Evolutionary conservation across 495 filamentous ascomycete genomes (phyloP), one percentile per base, ranked within the genome.

Genomic region (Elasticomyces elasticus): DNA sequence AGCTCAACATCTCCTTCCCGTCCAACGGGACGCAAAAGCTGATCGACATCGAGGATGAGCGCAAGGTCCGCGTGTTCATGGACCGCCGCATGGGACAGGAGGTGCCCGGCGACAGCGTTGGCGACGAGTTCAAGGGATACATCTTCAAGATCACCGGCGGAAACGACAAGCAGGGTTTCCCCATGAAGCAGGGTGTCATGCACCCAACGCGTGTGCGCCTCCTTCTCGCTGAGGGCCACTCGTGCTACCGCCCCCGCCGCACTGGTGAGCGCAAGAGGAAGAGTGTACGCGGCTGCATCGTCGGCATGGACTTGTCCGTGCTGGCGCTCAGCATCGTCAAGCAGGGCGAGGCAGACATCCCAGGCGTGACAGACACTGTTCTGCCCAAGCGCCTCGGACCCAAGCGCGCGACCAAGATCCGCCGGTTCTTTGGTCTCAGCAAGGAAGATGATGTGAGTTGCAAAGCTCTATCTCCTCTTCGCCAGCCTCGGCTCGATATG

Each of bases 121-220:
- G 92, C 63, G 86, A 94, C 70, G 92, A 98, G 76, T 98, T 91
- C 85, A 94, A 92, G 79, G 92, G 92, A 72, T 98, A 97, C 78
- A 82, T 94, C 76, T 84, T 90, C 82, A 86, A 83, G 71, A 96
- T 98, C 76, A 98, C 92, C 67, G 92, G 92, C 71, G 92, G 94
- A 72, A 98, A 98, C 84, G 92, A 98, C 86, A 98, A 98, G 86
- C 92, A 98, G 79, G 92, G 92, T 77, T 98, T 98, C 80, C 92
- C 92, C 59, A 98, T 98, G 92, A 97, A 97, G 86, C 92, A 98
- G 83, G 92, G 92, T 76, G 89, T 92, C 66, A 85, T 98, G 83
- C 89, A 94, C 68, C 92, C 92, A 59, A 95, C 87, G 72, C 89
- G 92, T 86, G 94, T 96, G 74, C 84, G 86, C 63, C 85, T 98